Conservation (phyloP, 2,329 filamentous ascomycete species). For the Trichophyton mentagrophytes region DNA sequence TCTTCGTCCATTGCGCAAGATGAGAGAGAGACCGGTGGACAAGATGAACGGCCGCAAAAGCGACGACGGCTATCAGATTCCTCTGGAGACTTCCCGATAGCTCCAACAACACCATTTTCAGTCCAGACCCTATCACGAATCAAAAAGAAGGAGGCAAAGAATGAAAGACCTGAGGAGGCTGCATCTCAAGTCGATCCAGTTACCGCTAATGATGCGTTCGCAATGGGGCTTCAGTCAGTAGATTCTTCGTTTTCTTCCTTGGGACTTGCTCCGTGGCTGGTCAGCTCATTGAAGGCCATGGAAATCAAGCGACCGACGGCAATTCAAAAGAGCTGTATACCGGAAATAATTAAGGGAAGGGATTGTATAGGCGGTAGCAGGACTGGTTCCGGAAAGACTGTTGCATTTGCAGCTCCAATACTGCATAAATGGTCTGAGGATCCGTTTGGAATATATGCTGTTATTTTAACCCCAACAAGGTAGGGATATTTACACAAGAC, state of each 20-base stretch:
- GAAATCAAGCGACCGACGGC: constrained; percentile 80
- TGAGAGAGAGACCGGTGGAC: background rate
- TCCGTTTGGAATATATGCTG: constrained; percentile 76
- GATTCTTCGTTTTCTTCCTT: constrained; percentile 52
- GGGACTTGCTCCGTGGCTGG: constrained; percentile 72
- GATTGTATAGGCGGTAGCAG: constrained; percentile 92
- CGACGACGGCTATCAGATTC: constrained; percentile 28
- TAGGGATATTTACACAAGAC: constrained; percentile 22
- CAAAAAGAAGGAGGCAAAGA: constrained; percentile 24
- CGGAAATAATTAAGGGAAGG: constrained; percentile 76
- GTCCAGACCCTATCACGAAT: constrained; percentile 30
- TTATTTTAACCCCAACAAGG: constrained; percentile 81
- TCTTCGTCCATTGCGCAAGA: background rate
- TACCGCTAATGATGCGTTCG: constrained; percentile 28
- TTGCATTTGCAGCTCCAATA: constrained; percentile 89
- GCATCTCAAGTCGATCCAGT: constrained; percentile 22
- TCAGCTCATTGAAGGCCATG: constrained; percentile 61
- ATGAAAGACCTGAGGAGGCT: constrained; percentile 12
- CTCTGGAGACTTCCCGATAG: constrained; percentile 23
- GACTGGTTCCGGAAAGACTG: constrained; percentile 93
- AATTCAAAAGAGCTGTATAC: constrained; percentile 88
- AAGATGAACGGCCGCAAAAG: constrained; percentile 25
- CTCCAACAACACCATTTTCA: constrained; percentile 17
- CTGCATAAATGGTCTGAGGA: constrained; percentile 88
- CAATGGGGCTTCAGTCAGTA: constrained; percentile 32